Base-by-base conservation (phyloP, 2,329 filamentous ascomycete genomes). In the Tolypocladium paradoxum region DNA sequence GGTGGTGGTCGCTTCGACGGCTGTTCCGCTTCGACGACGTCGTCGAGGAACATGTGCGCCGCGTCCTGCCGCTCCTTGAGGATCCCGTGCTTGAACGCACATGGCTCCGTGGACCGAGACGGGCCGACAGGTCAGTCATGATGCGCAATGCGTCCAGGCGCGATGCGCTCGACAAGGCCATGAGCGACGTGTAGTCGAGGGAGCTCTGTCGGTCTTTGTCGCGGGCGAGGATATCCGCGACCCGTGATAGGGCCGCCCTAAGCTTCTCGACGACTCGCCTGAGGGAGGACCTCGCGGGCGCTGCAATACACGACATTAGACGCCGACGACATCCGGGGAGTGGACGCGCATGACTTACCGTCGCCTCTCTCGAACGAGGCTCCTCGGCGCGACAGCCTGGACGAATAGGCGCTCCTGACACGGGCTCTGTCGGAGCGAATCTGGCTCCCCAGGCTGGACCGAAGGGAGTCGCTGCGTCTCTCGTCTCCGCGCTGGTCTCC, bases 91-190 rank as follows among this genome's bases (percentile, higher is more conserved):
- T 27, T 9, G 8, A 5, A 34, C 33, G 33, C 12, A 34, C 33
- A 34, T 14, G 33, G 14, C 33, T 34, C 12, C 33, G 33, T 34
- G 40, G 27, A 11, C 11, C 6, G 33, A 64, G 63, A 60, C 61
- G 69, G 48, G 60, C 53, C 2, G 76, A 78, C 29, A 80, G 64
- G 18, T 70, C 68, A 50, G 76, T 70, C 52, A 81, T 78, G 8
- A 76, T 68, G 53, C 68, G 67, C 55, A 79, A 70, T 1, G 76
- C 74, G 49, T 78, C 73, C n/a, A 68, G 55, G 29, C 76, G 68
- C 0, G 76, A 78, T 3, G 70, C 62, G 54, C 72, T 73, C 4
- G 76, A 79, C 31, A 80, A 60, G 6, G 71, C 68, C 55, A 73
- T 63, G 31, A 81, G 67, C 2, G 73, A 73, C 29, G 70, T 67